phyloP scores from a whole-genome alignment of 495 filamentous ascomycete genomes.

The Aspergillus sparsus region DNA sequence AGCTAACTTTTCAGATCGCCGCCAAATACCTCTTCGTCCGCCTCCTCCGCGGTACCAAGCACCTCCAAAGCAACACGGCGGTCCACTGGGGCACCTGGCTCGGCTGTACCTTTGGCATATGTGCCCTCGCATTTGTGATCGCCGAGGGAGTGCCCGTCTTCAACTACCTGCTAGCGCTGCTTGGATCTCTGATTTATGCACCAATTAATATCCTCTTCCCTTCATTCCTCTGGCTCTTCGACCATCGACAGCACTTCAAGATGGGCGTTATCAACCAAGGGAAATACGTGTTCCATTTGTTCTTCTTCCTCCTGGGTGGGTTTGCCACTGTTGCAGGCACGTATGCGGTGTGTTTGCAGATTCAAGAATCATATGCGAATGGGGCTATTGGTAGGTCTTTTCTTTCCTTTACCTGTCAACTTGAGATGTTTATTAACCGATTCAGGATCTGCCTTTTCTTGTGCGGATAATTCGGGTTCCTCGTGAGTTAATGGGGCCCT shows the following conservation, averaged over 20 bases:
- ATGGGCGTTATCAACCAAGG: background rate
- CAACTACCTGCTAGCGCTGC: constrained; percentile 57
- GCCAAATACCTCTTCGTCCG: constrained; percentile 68
- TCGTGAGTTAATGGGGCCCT: background rate
- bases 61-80: constrained; percentile 57
- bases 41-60: constrained; percentile 53
- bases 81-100: constrained; percentile 55
- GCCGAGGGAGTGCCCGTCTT: constrained; percentile 54
- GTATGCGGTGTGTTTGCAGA: constrained; percentile 41
- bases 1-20: constrained; percentile 43
- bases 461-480: constrained; percentile 34
- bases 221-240: background rate
- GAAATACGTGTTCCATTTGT: constrained; percentile 18
- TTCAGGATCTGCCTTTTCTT: constrained; percentile 33
- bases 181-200: constrained; percentile 41
- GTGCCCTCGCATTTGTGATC: constrained; percentile 65
- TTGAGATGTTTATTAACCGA: background rate
- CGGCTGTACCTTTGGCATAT: constrained; percentile 52
- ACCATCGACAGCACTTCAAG: background rate
- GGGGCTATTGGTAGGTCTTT: constrained; percentile 31
- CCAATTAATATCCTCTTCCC: constrained; percentile 15
- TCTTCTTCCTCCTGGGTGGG: constrained; percentile 33
- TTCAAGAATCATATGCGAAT: constrained; percentile 36
- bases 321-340: constrained; percentile 45
- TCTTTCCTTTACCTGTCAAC: too few relatives aligned